These are phyloP conservation scores for Saxophila tyrrhenica DNA, from an alignment of 495 filamentous ascomycete species.

Conservation along the genomic window DNA sequence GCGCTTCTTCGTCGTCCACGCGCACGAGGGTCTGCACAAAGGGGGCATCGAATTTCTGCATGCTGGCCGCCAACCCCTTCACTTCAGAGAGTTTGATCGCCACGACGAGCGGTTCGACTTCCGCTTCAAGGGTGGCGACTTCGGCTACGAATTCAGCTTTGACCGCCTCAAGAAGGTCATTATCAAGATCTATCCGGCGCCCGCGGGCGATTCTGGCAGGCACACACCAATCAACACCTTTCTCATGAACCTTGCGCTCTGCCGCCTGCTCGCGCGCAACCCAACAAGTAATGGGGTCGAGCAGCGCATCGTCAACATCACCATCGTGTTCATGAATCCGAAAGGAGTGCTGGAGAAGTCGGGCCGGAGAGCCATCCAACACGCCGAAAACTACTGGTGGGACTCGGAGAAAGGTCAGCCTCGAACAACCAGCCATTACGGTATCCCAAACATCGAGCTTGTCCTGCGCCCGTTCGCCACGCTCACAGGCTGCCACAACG, in stretches of 20 bases:
- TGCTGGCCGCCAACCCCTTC: slow-evolving; percentile 10
- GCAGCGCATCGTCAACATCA: slow-evolving; percentile 3
- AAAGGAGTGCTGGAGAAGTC: background rate
- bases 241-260: slow-evolving; percentile 15
- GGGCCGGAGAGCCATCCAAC: background rate
- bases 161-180: slow-evolving; percentile 11
- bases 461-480: slow-evolving; percentile 9
- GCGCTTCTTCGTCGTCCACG: slow-evolving; percentile 15
- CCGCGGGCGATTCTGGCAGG: background rate
- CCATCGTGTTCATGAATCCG: slow-evolving; percentile 5
- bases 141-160: background rate
- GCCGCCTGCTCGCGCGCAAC: slow-evolving; percentile 3
- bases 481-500: slow-evolving; percentile 8
- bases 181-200: slow-evolving; percentile 8
- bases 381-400: slow-evolving; percentile 12
- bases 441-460: slow-evolving; percentile 12
- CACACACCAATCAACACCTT: slow-evolving; percentile 13
- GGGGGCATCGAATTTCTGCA: slow-evolving; percentile 18
- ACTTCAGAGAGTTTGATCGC: slow-evolving; percentile 8
- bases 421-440: slow-evolving; percentile 2
- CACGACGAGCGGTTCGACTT: slow-evolving; percentile 10
- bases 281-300: background rate
- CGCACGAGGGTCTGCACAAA: slow-evolving; percentile 10
- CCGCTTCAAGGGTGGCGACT: no score
- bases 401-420: slow-evolving; percentile 5